phyloP scores from a whole-genome alignment of 768 basidiomycete genomes.

The Hericium rajendrae region DNA sequence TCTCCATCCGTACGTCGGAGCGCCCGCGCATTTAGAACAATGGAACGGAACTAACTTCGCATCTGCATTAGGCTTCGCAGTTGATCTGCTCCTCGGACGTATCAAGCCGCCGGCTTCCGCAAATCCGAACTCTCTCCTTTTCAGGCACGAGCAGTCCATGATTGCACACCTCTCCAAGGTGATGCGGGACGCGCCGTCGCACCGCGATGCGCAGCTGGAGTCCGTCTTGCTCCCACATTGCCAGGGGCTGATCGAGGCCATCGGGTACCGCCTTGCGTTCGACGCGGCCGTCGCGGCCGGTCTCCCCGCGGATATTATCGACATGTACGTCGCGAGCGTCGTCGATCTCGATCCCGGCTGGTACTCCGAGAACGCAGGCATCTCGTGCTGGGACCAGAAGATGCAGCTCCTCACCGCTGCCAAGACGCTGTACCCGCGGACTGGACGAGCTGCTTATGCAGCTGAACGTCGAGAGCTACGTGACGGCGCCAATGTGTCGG shows the following conservation, averaged over 20 bases:
- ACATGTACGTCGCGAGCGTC: constrained; percentile 44
- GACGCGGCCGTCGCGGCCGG: constrained; percentile 37
- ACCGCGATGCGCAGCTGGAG: constrained; percentile 44
- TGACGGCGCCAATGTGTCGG: constrained; percentile 20
- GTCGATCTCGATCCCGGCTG: constrained; percentile 47
- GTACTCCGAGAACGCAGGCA: constrained; percentile 47
- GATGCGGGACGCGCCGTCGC: constrained; percentile 14
- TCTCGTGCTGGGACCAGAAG: constrained; percentile 1
- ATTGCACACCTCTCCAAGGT: constrained; percentile 18
- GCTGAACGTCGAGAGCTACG: background rate
- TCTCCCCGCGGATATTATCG: constrained; percentile 39
- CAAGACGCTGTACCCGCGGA: background rate
- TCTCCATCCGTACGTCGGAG: constrained; percentile 37
- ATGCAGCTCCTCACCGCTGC: constrained; percentile 5
- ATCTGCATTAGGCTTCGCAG: constrained; percentile 39
- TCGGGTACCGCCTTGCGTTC: constrained; percentile 55
- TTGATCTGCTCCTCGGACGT: constrained; percentile 48
- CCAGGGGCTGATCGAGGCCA: constrained; percentile 43
- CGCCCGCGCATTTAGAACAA: constrained; percentile 18
- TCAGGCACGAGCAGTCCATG: constrained; percentile 33
- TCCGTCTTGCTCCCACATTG: constrained; percentile 47
- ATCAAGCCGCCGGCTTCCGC: constrained; percentile 39
- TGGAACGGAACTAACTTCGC: constrained; percentile 10
- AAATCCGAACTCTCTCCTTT: constrained; percentile 38
- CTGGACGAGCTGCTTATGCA: background rate